These are phyloP conservation scores for Vaccinium macrocarpon DNA, from an alignment of 148 eudicot species.

Conservation along the genomic window DNA sequence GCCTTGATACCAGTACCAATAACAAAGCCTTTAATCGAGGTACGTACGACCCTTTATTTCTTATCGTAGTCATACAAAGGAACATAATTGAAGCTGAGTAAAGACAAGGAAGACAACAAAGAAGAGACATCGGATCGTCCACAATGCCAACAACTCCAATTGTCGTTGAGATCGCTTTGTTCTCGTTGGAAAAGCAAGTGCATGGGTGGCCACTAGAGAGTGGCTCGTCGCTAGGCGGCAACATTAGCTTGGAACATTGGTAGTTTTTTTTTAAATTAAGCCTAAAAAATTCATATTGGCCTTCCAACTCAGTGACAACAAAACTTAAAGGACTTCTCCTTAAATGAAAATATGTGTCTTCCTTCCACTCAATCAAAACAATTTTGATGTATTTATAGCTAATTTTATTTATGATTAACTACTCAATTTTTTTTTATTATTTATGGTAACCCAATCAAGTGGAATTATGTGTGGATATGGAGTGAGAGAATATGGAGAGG, in stretches of 20 bases:
- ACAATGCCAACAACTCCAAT: constrained; percentile 42
- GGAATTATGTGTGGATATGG: no score
- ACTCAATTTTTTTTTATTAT: no score
- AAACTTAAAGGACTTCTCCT: no score
- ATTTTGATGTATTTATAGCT: no score
- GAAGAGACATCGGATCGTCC: constrained; percentile 32
- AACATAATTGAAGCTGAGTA: constrained; percentile 51
- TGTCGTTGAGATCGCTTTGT: neutral
- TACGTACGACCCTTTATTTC: constrained; percentile 46
- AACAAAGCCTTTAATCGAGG: constrained; percentile 69
- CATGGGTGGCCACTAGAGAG: neutral
- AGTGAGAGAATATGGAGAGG: no score
- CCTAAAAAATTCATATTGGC: no score
- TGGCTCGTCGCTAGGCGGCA: constrained; percentile 24
- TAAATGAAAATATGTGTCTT: no score
- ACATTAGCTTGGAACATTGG: neutral
- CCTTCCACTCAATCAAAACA: no score
- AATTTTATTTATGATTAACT: no score
- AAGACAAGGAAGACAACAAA: constrained; percentile 47
- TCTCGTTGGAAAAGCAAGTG: constrained; percentile 10
- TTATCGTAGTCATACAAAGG: constrained; percentile 52
- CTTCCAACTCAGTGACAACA: no score
- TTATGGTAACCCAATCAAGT: no score
- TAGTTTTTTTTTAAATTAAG: no score
- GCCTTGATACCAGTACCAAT: constrained; percentile 93